Evolutionary conservation across 345 rosid species (phyloP).

Genomic region (Pistacia vera): DNA sequence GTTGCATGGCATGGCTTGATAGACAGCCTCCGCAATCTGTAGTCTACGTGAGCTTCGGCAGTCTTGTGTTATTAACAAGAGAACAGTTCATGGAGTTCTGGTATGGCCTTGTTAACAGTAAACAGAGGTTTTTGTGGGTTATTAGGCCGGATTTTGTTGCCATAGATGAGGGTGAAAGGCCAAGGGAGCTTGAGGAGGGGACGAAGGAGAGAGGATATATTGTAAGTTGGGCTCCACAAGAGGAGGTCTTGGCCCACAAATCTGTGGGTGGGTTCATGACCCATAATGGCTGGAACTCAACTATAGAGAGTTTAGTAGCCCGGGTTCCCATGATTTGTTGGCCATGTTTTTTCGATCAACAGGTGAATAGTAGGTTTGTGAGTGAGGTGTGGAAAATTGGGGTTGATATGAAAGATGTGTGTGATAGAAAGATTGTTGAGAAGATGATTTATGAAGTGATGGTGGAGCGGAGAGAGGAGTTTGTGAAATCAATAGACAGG

Average conservation of each 20-base stretch:
- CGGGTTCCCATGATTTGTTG: conserved; percentile 81
- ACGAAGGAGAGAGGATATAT: conserved; percentile 39
- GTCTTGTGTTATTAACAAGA: conserved; percentile 27
- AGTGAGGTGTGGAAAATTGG: conserved; percentile 66
- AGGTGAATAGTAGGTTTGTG: conserved; percentile 54
- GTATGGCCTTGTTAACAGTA: conserved; percentile 41
- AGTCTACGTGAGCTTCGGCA: conserved; percentile 56
- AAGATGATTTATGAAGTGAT: conserved; percentile 56
- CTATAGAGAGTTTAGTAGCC: conserved; percentile 56
- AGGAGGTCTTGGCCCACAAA: conserved; percentile 46
- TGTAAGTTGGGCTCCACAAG: conserved; percentile 48
- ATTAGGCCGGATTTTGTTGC: conserved; percentile 25
- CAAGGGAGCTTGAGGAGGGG: conserved; percentile 30
- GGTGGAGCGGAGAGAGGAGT: conserved; percentile 53
- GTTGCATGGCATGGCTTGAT: conserved; percentile 54
- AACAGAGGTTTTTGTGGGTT: conserved; percentile 54
- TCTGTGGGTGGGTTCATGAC: conserved; percentile 68
- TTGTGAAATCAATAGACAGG: conserved; percentile 21
- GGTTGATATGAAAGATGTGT: conserved; percentile 67
- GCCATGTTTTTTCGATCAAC: conserved; percentile 69
- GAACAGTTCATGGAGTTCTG: conserved; percentile 50
- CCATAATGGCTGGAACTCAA: conserved; percentile 84
- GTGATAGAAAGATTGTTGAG: conserved; percentile 49
- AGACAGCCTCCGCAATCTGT: conserved; percentile 40
- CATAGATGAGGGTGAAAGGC: conserved; percentile 7